Base-by-base conservation (phyloP, 1,284 basidiomycete genomes). In the Xerocomus nothofagi region DNA sequence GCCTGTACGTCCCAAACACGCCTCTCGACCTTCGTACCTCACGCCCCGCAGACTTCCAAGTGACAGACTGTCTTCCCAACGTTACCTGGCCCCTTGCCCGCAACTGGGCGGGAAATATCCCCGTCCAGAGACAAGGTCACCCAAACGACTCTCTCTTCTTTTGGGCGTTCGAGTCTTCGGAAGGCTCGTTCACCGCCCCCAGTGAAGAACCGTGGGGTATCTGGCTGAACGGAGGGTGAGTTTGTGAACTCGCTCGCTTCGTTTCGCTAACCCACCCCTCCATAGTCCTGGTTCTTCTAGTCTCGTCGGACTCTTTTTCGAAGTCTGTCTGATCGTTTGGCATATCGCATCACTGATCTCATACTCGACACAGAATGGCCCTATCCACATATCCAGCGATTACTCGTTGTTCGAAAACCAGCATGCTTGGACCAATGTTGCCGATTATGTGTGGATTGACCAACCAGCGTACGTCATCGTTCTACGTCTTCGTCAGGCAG, bases 61-160 rank as follows among this genome's bases (percentile, higher is more conserved):
- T 85, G 26, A 80, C 76, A 0, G 59, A 72, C 9, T 62, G 63
- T 21, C 74, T 89, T 8, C 85, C 86, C 1, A 86, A 86, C 57
- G 72, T 88, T 4, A 81, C 83, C 0, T 85, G 81, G 62, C 60
- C 73, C 21, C 58, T 85, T 8, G 67, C 72, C 14, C 76, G 77
- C 8, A 81, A 73, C 60, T 89, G 74, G 58, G 84, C 86, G 0
- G 86, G 86, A 44, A 89, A 86, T 53, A 74, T 88, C 46, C 75
- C 77, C 6, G 84, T 88, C 2, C 72, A 82, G 53, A 74, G 85
- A 32, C 65, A 72, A n/a, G 77, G 74, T 15, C 84, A 86, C 62
- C 82, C 82, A 0, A 86, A 88, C 50, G 71, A 88, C 52, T 86
- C 86, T 0, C 70, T 89, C 3, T 89, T 87, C 69, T 89, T 89